Base-by-base conservation (phyloP, 2,329 filamentous ascomycete genomes). In the Phyllosticta paracitricarpa region DNA sequence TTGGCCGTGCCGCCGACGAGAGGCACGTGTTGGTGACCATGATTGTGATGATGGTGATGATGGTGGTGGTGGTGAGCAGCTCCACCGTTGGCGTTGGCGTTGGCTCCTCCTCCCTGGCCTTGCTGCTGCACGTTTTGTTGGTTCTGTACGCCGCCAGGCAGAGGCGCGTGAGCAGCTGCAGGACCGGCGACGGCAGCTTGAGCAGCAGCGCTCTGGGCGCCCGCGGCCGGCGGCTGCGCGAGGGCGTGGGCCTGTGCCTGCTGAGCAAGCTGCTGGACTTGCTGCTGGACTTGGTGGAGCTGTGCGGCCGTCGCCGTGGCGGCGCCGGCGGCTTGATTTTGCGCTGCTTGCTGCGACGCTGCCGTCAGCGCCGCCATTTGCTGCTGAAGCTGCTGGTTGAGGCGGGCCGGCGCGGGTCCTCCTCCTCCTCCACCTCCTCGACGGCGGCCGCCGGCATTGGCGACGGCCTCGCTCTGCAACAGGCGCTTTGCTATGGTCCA, bases 401-500 rank as follows among this genome's bases (percentile, higher is more conserved):
- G 35, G 25, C 58, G 58, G 17, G 56, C 62, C 57, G 48, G 66
- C 63, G 51, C 64, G 61, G 33, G 56, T 12, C 33, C 33, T 40
- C 17, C 35, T 25, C n/a, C 56, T 33, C 51, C 17, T 3, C 51
- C 51, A 8, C 24, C 24, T 6, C 68, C 65, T 28, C 67, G 74
- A 51, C 68, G 72, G 51, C 68, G 72, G 24, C 76, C 76, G 19
- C 80, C 79, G 62, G 81, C 79, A 33, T 75, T 76, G 58, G 71
- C 67, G 33, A 77, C 72, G 2, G 85, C 87, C 62, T 89, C 86
- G 69, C 89, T 87, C 71, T 95, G 90, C 51, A 85, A 82, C 9
- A 96, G 79, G 54, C 84, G 84, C 65, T 93, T 89, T 35, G 85
- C 85, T 59, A 87, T 84, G 66, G 86, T 86, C 92, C 94, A 97